Evolutionary conservation across 2,329 filamentous ascomycete genomes (phyloP).

Genomic region (Fusarium nisikadoi): DNA sequence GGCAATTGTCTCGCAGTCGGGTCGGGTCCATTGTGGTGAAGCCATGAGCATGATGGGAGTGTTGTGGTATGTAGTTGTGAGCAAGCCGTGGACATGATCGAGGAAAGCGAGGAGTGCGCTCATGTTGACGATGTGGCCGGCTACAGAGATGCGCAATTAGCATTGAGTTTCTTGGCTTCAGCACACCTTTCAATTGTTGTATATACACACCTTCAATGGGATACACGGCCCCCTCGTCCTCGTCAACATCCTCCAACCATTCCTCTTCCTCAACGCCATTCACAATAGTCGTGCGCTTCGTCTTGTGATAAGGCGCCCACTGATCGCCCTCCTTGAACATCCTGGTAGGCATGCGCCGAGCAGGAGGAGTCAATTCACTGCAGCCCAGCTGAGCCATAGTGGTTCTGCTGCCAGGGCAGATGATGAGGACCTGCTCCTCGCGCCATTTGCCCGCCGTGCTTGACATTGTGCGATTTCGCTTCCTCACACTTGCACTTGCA

Average conservation of each 20-base stretch:
- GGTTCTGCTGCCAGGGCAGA: slow-evolving; percentile 86
- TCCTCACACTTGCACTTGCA: slow-evolving; percentile 10
- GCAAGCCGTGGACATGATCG: slow-evolving; percentile 87
- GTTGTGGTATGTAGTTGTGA: slow-evolving; percentile 94
- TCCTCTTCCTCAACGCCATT: slow-evolving; percentile 68
- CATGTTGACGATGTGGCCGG: slow-evolving; percentile 90
- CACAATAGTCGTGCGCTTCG: slow-evolving; percentile 66
- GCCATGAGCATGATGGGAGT: slow-evolving; percentile 92
- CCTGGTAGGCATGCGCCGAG: slow-evolving; percentile 85
- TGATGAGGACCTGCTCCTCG: slow-evolving; percentile 74
- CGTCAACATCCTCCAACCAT: slow-evolving; percentile 89
- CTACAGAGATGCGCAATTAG: slow-evolving; percentile 52
- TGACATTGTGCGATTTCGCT: slow-evolving; percentile 58
- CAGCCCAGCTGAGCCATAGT: slow-evolving; percentile 92
- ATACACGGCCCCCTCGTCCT: slow-evolving; percentile 89
- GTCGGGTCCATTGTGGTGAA: slow-evolving; percentile 89
- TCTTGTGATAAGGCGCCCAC: slow-evolving; percentile 79
- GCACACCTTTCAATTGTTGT: neutral
- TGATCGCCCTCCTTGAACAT: slow-evolving; percentile 93
- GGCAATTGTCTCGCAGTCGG: slow-evolving; percentile 86
- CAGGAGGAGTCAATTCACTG: slow-evolving; percentile 90
- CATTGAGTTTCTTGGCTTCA: neutral
- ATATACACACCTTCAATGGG: slow-evolving; percentile 74
- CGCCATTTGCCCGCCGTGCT: slow-evolving; percentile 68
- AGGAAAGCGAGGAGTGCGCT: slow-evolving; percentile 92